Conservation (phyloP, 306 rosid species). For the Alnus rubra region DNA sequence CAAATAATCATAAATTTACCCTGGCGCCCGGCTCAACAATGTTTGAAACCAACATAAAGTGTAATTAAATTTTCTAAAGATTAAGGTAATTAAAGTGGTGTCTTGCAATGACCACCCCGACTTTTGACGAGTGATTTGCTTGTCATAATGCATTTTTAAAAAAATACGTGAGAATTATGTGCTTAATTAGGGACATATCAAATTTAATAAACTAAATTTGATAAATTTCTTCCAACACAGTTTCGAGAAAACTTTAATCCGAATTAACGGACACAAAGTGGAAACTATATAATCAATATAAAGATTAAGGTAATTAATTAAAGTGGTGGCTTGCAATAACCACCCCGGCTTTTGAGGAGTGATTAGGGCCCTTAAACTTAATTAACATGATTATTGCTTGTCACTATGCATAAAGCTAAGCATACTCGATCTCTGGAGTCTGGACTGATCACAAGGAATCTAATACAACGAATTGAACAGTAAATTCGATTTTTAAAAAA, state of each 20-base stretch:
- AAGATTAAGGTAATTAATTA: background rate
- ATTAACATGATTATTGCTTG: background rate
- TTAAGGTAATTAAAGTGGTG: background rate
- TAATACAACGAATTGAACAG: constrained; percentile 10
- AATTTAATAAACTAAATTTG: too few species aligned
- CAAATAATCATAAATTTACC: too few species aligned
- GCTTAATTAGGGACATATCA: too few species aligned
- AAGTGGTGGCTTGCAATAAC: background rate
- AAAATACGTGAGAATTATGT: too few species aligned
- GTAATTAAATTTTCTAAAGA: background rate
- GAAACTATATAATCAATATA: background rate
- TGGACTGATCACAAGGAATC: constrained; percentile 18
- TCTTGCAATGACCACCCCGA: constrained; percentile 30
- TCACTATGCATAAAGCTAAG: constrained; percentile 3
- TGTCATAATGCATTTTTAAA: background rate
- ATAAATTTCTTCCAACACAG: too few species aligned
- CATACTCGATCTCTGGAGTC: background rate
- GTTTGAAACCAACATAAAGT: background rate
- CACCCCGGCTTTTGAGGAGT: constrained; percentile 41
- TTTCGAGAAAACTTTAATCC: too few species aligned
- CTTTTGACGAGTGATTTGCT: constrained; percentile 38
- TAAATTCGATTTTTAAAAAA: background rate
- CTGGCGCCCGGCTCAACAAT: background rate
- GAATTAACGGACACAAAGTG: background rate
- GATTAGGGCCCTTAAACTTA: constrained; percentile 25